Evolutionary conservation across 805 yeast species (phyloP).

Genomic region (Candida ficus): DNA sequence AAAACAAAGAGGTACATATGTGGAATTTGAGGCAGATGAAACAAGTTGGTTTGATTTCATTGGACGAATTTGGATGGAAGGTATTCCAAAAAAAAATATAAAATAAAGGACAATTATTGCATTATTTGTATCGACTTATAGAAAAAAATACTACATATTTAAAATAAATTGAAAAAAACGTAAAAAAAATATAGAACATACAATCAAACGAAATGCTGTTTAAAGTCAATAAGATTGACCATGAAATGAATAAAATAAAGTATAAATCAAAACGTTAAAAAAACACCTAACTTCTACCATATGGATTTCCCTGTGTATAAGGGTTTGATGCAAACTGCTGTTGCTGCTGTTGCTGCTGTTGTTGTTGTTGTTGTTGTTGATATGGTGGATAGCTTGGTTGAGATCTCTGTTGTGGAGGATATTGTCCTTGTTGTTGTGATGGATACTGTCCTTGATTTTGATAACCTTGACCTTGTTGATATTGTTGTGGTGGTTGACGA

Average conservation of each 20-base stretch:
- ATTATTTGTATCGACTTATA: too few relatives aligned
- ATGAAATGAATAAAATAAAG: too few relatives aligned
- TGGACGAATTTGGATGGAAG: conserved; percentile 24
- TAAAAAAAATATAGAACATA: too few relatives aligned
- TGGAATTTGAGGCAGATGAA: conserved; percentile 12
- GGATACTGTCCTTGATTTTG: conserved; percentile 5
- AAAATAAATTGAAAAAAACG: too few relatives aligned
- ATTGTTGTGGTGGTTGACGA: conserved; percentile 8
- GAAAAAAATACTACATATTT: too few relatives aligned
- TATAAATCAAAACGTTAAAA: too few relatives aligned
- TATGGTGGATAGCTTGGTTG: conserved; percentile 9
- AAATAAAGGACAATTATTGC: too few relatives aligned
- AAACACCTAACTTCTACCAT: too few relatives aligned
- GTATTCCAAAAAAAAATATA: conserved; percentile 6
- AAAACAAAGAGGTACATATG: conserved; percentile 11
- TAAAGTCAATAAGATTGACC: too few relatives aligned
- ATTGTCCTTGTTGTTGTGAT: neutral
- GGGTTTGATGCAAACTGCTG: neutral
- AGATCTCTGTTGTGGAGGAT: conserved; percentile 6
- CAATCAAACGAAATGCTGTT: too few relatives aligned
- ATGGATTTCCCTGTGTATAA: conserved; percentile 7
- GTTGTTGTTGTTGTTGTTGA: neutral
- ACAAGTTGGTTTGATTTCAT: conserved; percentile 20
- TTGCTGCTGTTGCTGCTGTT: neutral
- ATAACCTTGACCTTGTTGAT: conserved; percentile 5